These are phyloP conservation scores for Fusarium nygamai DNA, from an alignment of 2,329 filamentous ascomycete species.

Conservation along the genomic window DNA sequence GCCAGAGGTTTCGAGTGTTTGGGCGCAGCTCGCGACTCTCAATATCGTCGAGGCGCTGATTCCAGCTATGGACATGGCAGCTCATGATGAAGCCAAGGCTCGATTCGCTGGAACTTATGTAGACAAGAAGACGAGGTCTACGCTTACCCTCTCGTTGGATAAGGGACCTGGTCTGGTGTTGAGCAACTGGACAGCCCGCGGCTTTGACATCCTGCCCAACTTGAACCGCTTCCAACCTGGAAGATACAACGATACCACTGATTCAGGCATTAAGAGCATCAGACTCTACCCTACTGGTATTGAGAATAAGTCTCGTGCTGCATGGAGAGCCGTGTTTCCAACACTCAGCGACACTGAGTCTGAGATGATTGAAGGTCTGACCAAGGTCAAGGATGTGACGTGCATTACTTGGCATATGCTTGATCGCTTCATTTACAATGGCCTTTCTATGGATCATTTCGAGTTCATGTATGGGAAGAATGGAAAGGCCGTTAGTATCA, in stretches of 20 bases:
- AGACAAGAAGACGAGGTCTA: neutral
- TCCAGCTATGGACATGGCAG: neutral
- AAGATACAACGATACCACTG: neutral
- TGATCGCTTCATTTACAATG: conserved; percentile 5
- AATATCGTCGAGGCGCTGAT: neutral
- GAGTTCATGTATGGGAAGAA: neutral
- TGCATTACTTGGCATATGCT: conserved; percentile 7
- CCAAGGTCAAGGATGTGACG: neutral
- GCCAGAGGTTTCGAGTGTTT: neutral
- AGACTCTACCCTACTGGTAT: neutral
- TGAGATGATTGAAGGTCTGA: neutral
- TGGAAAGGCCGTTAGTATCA: neutral
- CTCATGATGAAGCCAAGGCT: neutral
- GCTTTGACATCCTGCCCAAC: neutral
- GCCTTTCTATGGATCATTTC: conserved; percentile 1
- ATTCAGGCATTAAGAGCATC: neutral
- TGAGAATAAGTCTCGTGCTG: neutral
- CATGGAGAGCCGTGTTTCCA: conserved; percentile 4
- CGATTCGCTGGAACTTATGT: neutral
- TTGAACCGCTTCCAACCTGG: neutral
- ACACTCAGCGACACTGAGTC: neutral
- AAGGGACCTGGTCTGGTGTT: neutral
- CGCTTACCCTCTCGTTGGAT: neutral
- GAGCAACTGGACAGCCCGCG: neutral
- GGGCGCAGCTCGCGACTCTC: neutral